Percentiles rank a stretch among this genome's conserved stretches.
These are phyloP conservation scores for Xylaria hypoxylon DNA, from an alignment of 2,329 filamentous ascomycete genomes.

Conservation along the genomic window DNA sequence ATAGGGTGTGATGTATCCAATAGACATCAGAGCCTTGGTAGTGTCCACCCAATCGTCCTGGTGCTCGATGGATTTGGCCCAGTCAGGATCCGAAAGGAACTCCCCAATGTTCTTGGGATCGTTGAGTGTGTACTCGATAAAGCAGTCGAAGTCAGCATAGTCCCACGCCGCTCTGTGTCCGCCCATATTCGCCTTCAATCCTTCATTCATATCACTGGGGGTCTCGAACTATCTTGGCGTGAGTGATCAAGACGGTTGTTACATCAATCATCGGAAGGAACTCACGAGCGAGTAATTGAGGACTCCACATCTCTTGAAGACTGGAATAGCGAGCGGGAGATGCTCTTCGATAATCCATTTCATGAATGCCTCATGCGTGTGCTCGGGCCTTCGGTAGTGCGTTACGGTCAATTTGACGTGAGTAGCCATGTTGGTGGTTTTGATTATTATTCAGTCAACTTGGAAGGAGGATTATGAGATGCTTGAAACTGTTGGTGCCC, in stretches of 20 bases:
- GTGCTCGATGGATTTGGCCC: constrained; percentile 42
- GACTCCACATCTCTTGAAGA: constrained; percentile 48
- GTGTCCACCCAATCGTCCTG: constrained; percentile 50
- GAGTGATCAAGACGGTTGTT: too few relatives aligned
- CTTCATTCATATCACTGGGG: too few relatives aligned
- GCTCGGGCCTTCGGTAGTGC: constrained; percentile 47
- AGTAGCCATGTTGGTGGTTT: constrained; percentile 8
- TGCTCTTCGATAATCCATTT: constrained; percentile 50
- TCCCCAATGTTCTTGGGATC: constrained; percentile 39
- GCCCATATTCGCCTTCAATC: too few relatives aligned
- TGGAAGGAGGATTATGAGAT: too few relatives aligned
- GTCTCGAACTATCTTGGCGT: too few relatives aligned
- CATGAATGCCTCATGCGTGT: constrained; percentile 50
- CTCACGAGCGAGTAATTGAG: constrained; percentile 47
- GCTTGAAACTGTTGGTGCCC: too few relatives aligned
- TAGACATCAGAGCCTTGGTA: constrained; percentile 45
- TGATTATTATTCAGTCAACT: too few relatives aligned
- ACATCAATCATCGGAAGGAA: too few relatives aligned
- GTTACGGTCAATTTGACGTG: constrained; percentile 48
- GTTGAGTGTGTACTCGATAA: constrained; percentile 48
- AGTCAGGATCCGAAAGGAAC: constrained; percentile 48
- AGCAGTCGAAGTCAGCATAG: constrained; percentile 47
- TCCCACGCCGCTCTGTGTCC: too few relatives aligned
- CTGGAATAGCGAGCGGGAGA: constrained; percentile 45
- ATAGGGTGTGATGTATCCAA: constrained; percentile 46